Evolutionary conservation across 495 filamentous ascomycete species (phyloP).

Genomic region (Tuber microsphaerosporum): DNA sequence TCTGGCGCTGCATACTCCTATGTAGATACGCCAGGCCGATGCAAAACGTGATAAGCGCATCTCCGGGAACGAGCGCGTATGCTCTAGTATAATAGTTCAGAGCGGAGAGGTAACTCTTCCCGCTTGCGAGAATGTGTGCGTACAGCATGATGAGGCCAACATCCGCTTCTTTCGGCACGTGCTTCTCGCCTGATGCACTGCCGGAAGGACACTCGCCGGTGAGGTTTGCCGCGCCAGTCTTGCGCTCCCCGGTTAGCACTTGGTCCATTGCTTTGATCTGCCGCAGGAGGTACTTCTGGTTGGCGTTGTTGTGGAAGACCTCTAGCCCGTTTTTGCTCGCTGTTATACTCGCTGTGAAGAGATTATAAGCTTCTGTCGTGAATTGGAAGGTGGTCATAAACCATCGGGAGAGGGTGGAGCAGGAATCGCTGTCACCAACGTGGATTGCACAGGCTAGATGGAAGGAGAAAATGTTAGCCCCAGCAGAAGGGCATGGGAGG

Average conservation of each 20-base stretch:
- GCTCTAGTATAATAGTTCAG: slow-evolving; percentile 90
- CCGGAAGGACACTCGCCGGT: slow-evolving; percentile 29
- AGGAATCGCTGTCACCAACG: slow-evolving; percentile 69
- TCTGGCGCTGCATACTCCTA: slow-evolving; percentile 76
- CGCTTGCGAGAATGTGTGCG: slow-evolving; percentile 74
- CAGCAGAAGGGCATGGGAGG: not conserved
- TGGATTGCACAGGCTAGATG: slow-evolving; percentile 67
- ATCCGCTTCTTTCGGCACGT: slow-evolving; percentile 51
- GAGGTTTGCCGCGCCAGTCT: slow-evolving; percentile 43
- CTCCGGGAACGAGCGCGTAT: slow-evolving; percentile 66
- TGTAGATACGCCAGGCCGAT: slow-evolving; percentile 72
- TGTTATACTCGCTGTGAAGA: slow-evolving; percentile 50
- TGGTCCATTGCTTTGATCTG: slow-evolving; percentile 88
- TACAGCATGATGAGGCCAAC: slow-evolving; percentile 76
- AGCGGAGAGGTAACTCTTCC: slow-evolving; percentile 70
- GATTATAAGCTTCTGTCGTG: slow-evolving; percentile 72
- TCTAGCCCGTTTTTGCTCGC: slow-evolving; percentile 37
- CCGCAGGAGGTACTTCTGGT: slow-evolving; percentile 81
- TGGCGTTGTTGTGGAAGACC: slow-evolving; percentile 52
- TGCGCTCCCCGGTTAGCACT: slow-evolving; percentile 30
- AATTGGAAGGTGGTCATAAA: slow-evolving; percentile 83
- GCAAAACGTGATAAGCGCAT: slow-evolving; percentile 67
- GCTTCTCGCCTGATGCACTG: slow-evolving; percentile 37
- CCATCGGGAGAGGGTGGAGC: slow-evolving; percentile 62
- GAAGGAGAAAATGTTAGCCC: slow-evolving; percentile 1